These are phyloP conservation scores for Phaseolus lunatus DNA, from an alignment of 306 rosid genomes.

Conservation along the genomic window DNA sequence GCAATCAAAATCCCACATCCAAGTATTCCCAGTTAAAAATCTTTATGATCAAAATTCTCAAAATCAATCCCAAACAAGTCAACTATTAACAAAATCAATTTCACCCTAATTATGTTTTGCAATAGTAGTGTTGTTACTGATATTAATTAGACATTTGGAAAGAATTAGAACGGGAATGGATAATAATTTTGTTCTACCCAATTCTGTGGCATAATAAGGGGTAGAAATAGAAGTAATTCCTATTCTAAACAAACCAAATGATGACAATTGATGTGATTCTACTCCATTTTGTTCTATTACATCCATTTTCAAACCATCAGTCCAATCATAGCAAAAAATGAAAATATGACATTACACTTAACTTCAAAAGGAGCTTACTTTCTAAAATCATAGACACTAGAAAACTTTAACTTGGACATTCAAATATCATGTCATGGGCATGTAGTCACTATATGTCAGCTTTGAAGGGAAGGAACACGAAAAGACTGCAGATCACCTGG, in stretches of 20 bases:
- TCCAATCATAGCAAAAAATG: not conserved
- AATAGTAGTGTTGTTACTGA: no score
- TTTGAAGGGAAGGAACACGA: not conserved
- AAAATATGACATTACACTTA: slow-evolving; percentile 7
- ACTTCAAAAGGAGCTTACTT: not conserved
- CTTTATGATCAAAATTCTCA: no score
- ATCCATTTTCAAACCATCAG: slow-evolving; percentile 8
- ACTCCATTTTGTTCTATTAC: not conserved
- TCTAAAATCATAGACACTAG: slow-evolving; percentile 4
- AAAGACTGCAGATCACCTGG: slow-evolving; percentile 61
- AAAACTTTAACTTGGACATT: not conserved
- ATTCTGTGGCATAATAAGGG: not conserved
- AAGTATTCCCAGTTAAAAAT: no score
- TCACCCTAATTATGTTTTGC: no score
- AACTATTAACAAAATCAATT: no score
- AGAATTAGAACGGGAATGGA: not conserved
- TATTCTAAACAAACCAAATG: not conserved
- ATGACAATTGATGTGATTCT: not conserved
- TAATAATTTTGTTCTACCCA: not conserved
- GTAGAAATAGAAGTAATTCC: not conserved
- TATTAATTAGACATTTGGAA: not conserved
- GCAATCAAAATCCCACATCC: no score
- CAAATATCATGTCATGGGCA: not conserved
- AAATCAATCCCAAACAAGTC: no score
- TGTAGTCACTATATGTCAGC: not conserved